A percentile compares a stretch with the other conserved stretches of the same genome.
Conservation (phyloP, 257 asterid genomes). For the Sherardia arvensis region DNA sequence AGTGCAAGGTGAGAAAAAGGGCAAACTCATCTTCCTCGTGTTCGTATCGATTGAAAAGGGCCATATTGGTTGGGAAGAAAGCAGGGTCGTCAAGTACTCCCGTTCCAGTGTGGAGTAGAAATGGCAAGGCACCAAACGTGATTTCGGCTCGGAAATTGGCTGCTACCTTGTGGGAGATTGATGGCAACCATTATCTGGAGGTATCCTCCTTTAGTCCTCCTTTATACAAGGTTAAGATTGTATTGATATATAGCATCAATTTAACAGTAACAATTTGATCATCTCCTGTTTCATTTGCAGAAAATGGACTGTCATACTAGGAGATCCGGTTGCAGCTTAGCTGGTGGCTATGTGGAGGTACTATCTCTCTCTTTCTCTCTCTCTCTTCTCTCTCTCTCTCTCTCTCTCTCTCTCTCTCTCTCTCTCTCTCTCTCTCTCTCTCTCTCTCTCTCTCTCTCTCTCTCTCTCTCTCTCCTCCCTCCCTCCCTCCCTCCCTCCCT, state of each 20-base stretch:
- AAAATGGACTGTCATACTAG: conserved; percentile 64
- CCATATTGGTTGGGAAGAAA: conserved; percentile 63
- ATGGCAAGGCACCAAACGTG: conserved; percentile 36
- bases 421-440: too few relatives aligned
- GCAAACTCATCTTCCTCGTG: conserved; percentile 72
- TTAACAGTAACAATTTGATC: not conserved
- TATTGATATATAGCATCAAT: too few relatives aligned
- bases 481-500: too few relatives aligned
- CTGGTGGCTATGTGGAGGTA: conserved; percentile 60
- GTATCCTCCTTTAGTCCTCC: conserved; percentile 45
- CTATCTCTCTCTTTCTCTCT: too few relatives aligned
- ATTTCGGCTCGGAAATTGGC: conserved; percentile 79
- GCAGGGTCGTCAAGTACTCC: conserved; percentile 78
- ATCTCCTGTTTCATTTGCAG: conserved; percentile 37
- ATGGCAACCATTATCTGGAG: conserved; percentile 37
- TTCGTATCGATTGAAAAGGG: conserved; percentile 63
- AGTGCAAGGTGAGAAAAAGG: conserved; percentile 80
- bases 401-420: too few relatives aligned
- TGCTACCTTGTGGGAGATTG: conserved; percentile 81
- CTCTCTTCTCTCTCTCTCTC: too few relatives aligned
- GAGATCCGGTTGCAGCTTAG: conserved; percentile 33
- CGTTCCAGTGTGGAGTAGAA: conserved; percentile 66
- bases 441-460: too few relatives aligned
- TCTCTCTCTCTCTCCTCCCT: too few relatives aligned
- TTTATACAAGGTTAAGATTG: conserved; percentile 72